Evolutionary conservation across 202 grass and related monocot species (phyloP).

Genomic region (Setaria italica): DNA sequence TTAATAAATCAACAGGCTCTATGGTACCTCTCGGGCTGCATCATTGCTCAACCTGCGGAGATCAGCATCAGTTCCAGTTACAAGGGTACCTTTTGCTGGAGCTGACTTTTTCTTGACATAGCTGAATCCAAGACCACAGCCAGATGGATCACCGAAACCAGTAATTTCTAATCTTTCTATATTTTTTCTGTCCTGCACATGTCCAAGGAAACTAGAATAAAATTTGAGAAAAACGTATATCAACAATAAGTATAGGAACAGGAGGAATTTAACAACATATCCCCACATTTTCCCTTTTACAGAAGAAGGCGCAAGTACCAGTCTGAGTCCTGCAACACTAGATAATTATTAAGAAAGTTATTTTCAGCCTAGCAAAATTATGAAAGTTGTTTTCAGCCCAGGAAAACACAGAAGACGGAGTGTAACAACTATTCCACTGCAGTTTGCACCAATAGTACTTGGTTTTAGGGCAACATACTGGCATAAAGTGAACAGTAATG

Average conservation of each 20-base stretch:
- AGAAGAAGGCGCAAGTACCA: neutral
- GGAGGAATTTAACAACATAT: neutral
- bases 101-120: slow-evolving; percentile 91
- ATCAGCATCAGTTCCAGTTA: slow-evolving; percentile 97
- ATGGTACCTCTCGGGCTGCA: slow-evolving; percentile 87
- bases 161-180: slow-evolving; percentile 93
- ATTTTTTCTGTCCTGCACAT: slow-evolving; percentile 72
- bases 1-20: slow-evolving; percentile 15
- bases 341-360: neutral
- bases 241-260: neutral
- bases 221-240: neutral
- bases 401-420: neutral
- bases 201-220: slow-evolving; percentile 17
- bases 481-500: slow-evolving; percentile 18
- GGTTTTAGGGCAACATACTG: slow-evolving; percentile 11
- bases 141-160: slow-evolving; percentile 91
- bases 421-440: neutral
- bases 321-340: neutral
- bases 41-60: slow-evolving; percentile 95
- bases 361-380: neutral
- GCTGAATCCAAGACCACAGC: slow-evolving; percentile 89
- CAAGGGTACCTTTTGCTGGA: slow-evolving; percentile 72
- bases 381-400: neutral
- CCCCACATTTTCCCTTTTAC: neutral
- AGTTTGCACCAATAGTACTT: neutral